A percentile compares a stretch with the other conserved stretches of the same genome.
These are phyloP conservation scores for Taiwanofungus camphoratus DNA, from an alignment of 1,284 basidiomycete species.

Conservation along the genomic window DNA sequence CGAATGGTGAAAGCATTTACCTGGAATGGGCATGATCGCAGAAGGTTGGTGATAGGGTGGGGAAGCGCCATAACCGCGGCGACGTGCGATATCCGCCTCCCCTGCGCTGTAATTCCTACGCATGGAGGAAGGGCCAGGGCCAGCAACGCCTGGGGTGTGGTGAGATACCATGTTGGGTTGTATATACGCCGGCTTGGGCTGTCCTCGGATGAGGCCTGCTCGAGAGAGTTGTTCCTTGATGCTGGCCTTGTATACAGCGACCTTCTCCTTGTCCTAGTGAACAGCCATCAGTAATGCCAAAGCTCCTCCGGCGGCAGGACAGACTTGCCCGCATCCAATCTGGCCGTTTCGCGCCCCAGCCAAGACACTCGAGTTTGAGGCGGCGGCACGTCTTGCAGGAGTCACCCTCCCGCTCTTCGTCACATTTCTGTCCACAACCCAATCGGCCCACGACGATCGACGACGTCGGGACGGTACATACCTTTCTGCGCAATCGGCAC, in stretches of 20 bases:
- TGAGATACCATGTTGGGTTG: constrained; percentile 15
- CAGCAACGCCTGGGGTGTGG: constrained; percentile 20
- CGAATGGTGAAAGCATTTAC: constrained; percentile 7
- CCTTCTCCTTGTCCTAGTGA: constrained; percentile 69
- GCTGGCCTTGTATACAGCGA: constrained; percentile 74
- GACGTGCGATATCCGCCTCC: constrained; percentile 8
- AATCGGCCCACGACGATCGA: constrained; percentile 12
- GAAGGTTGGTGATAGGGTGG: constrained; percentile 4
- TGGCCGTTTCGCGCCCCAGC: constrained; percentile 73
- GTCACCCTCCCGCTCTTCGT: constrained; percentile 67
- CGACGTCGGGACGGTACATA: constrained; percentile 34
- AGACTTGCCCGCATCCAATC: constrained; percentile 77
- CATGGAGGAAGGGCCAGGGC: constrained; percentile 21
- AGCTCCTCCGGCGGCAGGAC: constrained; percentile 4
- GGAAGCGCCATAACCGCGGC: constrained; percentile 7
- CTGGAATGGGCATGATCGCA: constrained; percentile 12
- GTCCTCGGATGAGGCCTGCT: constrained; percentile 73
- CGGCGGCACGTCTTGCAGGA: constrained; percentile 75
- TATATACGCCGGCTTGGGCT: constrained; percentile 47
- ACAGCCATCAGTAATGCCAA: constrained; percentile 11
- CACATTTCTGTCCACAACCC: constrained; percentile 59
- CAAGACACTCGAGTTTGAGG: constrained; percentile 69
- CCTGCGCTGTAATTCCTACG: constrained; percentile 19
- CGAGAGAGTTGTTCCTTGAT: constrained; percentile 75
- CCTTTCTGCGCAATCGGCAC: constrained; percentile 74